These are phyloP conservation scores for Limtongia smithiae DNA, from an alignment of 805 yeast genomes.

Conservation along the genomic window DNA sequence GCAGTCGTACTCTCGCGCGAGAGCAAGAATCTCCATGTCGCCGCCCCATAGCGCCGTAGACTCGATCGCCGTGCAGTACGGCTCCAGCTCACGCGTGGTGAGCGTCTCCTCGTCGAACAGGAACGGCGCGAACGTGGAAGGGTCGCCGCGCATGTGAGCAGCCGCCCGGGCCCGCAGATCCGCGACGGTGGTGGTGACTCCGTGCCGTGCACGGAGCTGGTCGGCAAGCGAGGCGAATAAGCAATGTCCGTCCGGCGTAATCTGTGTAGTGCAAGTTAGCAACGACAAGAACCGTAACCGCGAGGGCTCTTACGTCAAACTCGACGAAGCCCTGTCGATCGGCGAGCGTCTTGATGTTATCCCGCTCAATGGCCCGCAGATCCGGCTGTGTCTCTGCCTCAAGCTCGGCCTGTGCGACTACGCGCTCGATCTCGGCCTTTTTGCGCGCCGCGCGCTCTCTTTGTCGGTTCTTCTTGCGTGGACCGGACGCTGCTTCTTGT, in stretches of 20 bases:
- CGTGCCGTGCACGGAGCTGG: constrained; percentile 60
- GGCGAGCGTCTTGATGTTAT: constrained; percentile 48
- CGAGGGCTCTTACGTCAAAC: constrained; percentile 15
- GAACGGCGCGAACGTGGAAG: constrained; percentile 74
- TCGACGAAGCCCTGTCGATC: constrained; percentile 12
- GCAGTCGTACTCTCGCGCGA: constrained; percentile 65
- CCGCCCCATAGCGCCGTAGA: constrained; percentile 95
- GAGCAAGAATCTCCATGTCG: constrained; percentile 83
- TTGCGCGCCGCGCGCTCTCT: constrained; percentile 78
- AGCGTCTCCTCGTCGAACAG: constrained; percentile 75
- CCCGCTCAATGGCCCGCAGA: constrained; percentile 66
- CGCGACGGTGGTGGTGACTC: constrained; percentile 39
- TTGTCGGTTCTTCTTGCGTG: constrained; percentile 61
- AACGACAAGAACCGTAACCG: not conserved
- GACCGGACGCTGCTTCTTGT: not conserved
- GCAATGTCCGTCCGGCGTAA: constrained; percentile 88
- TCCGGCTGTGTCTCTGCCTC: constrained; percentile 72
- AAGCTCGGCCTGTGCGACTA: constrained; percentile 61
- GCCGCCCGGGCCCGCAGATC: constrained; percentile 66
- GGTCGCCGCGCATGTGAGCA: constrained; percentile 57
- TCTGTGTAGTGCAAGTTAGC: constrained; percentile 4
- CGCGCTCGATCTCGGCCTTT: constrained; percentile 60
- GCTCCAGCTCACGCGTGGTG: constrained; percentile 58
- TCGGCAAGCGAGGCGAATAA: constrained; percentile 81
- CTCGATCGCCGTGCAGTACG: constrained; percentile 64